Evolutionary conservation across 1,284 basidiomycete species (phyloP).

Genomic region (Pseudozyma sp.): DNA sequence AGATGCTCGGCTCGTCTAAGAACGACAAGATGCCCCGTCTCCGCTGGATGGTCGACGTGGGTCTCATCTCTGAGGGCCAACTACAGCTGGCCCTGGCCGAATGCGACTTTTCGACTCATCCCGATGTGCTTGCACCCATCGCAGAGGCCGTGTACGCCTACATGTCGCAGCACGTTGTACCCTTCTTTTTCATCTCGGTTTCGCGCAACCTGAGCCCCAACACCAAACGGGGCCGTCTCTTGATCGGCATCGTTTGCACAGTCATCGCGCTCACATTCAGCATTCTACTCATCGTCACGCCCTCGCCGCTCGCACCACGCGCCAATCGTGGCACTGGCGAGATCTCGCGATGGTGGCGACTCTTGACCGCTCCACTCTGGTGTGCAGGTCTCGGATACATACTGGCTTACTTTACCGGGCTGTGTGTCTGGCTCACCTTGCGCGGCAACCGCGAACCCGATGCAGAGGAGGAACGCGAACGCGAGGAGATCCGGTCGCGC

Average conservation of each 20-base stretch:
- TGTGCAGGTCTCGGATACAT: conserved; percentile 55
- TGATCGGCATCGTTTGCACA: conserved; percentile 43
- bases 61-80: conserved; percentile 44
- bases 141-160: conserved; percentile 46
- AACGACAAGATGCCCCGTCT: conserved; percentile 37
- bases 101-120: conserved; percentile 48
- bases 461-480: conserved; percentile 48
- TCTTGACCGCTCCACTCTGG: conserved; percentile 53
- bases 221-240: conserved; percentile 52
- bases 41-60: conserved; percentile 56
- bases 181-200: conserved; percentile 52
- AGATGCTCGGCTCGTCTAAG: conserved; percentile 7
- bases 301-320: conserved; percentile 43
- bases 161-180: conserved; percentile 52
- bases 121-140: conserved; percentile 49
- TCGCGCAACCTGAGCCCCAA: conserved; percentile 48
- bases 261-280: conserved; percentile 45
- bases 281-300: conserved; percentile 45
- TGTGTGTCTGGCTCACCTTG: conserved; percentile 60
- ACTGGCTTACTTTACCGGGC: conserved; percentile 55
- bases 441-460: conserved; percentile 56
- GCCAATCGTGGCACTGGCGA: conserved; percentile 19
- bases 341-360: conserved; percentile 50
- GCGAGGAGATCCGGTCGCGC: conserved; percentile 45
- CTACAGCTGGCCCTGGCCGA: conserved; percentile 35